Base-by-base conservation (phyloP, 208 protist genomes). In the Trypanosoma scelopori region DNA sequence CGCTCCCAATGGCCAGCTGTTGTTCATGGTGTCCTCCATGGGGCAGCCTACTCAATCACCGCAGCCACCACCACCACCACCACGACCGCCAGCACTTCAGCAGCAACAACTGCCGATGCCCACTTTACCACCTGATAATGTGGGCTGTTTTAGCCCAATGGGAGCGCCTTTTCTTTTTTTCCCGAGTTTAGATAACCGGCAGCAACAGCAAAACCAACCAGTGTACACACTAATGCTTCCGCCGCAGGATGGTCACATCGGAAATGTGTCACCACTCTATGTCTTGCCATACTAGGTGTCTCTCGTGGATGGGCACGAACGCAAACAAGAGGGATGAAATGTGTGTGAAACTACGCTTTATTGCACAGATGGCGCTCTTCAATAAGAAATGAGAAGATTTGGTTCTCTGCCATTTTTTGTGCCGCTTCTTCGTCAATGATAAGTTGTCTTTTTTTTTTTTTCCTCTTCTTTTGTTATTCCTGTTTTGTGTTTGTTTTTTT, bases 381-480 rank as follows among this genome's bases (percentile, higher is more conserved):
- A 5, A 23, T n/a, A n/a, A n/a, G n/a, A 48, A 60, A 65, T 51
- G 69, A 52, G 28, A 50, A 35, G n/a, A 37, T 35, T 32, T 32
- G 1, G 3, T 55, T 20, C 28, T 59, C 27, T 57, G 20, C 27
- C 30, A 43, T 22, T 1, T 45, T 50, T 51, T 48, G 22, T 55
- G 13, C 18, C 7, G 22, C 1, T 23, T 45, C 53, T 68, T 25
- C 43, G n/a, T 4, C 39, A 27, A 5, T 37, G 30, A 32, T 23
- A 22, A 23, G 11, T 27, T n/a, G n/a, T 4, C 16, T 56, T 56
- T 42, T 57, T 57, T 57, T 43, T 57, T 42, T 45, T 65, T 25
- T 56, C 57, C 53, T 23, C 25, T 35, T 62, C 39, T 55, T 65
- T 56, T 55, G n/a, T 52, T 74, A n/a, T n/a, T n/a, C n/a, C n/a